Evolutionary conservation across 129 eudicot genomes (phyloP).

Genomic region (Scalesia atractyloides): DNA sequence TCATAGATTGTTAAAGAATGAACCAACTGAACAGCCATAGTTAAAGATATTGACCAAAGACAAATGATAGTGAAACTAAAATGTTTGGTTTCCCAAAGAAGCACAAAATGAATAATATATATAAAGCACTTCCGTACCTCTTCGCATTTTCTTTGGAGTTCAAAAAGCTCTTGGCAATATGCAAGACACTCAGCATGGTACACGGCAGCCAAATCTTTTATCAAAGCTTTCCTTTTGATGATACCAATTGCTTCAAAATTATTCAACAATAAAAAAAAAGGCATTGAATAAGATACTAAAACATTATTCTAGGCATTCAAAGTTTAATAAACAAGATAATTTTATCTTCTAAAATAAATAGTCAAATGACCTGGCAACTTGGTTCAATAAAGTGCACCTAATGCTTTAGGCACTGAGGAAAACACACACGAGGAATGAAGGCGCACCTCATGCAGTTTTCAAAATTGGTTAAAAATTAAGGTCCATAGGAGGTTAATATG

Average conservation of each 20-base stretch:
- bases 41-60: conserved; percentile 7
- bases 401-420: no score
- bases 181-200: conserved; percentile 75
- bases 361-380: neutral
- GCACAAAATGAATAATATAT: neutral
- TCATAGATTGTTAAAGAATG: neutral
- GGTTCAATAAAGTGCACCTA: no score
- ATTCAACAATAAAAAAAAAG: conserved; percentile 17
- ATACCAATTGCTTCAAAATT: conserved; percentile 60
- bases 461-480: no score
- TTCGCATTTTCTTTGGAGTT: conserved; percentile 63
- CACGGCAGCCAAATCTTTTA: conserved; percentile 65
- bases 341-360: neutral
- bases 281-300: neutral
- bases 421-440: no score
- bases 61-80: neutral
- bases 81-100: neutral
- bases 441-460: no score
- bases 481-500: no score
- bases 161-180: conserved; percentile 66
- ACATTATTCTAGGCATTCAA: neutral
- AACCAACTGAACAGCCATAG: conserved; percentile 8
- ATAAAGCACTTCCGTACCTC: conserved; percentile 39
- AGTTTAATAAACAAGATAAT: neutral
- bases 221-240: conserved; percentile 69